These are phyloP conservation scores for Chenopodium formosanum DNA, from an alignment of 148 eudicot species.

Conservation along the genomic window DNA sequence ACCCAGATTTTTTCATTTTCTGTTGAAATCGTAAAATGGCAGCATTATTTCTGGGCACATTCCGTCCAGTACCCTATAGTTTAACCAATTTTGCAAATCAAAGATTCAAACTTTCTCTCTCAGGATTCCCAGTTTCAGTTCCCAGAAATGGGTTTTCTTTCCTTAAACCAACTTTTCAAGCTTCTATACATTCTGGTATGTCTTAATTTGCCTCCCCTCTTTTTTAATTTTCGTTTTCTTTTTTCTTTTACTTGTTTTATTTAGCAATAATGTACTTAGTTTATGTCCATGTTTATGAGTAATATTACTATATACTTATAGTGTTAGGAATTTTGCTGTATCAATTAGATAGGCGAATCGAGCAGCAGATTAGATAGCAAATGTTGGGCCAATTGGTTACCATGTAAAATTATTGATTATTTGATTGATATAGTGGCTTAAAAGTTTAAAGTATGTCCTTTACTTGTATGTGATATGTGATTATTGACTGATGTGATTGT, in stretches of 20 bases:
- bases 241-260: too few species aligned
- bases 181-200: conserved; percentile 55
- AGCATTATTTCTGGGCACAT: conserved; percentile 40
- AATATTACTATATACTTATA: too few species aligned
- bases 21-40: conserved; percentile 10
- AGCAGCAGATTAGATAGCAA: too few species aligned
- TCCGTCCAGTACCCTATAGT: conserved; percentile 42
- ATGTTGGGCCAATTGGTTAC: too few species aligned
- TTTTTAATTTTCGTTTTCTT: too few species aligned
- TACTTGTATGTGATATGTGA: too few species aligned
- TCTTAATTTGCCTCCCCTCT: background rate
- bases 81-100: conserved; percentile 40
- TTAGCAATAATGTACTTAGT: too few species aligned
- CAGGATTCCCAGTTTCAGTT: conserved; percentile 29
- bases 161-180: conserved; percentile 27
- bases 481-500: background rate
- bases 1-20: background rate
- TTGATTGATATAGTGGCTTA: too few species aligned
- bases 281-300: too few species aligned
- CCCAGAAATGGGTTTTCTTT: conserved; percentile 36
- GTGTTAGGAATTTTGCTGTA: too few species aligned
- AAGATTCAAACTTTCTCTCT: conserved; percentile 35
- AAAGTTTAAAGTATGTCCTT: too few species aligned
- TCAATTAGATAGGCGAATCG: too few species aligned
- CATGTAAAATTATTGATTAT: background rate